phyloP scores from a whole-genome alignment of 306 rosid genomes.

The Dryas drummondii region DNA sequence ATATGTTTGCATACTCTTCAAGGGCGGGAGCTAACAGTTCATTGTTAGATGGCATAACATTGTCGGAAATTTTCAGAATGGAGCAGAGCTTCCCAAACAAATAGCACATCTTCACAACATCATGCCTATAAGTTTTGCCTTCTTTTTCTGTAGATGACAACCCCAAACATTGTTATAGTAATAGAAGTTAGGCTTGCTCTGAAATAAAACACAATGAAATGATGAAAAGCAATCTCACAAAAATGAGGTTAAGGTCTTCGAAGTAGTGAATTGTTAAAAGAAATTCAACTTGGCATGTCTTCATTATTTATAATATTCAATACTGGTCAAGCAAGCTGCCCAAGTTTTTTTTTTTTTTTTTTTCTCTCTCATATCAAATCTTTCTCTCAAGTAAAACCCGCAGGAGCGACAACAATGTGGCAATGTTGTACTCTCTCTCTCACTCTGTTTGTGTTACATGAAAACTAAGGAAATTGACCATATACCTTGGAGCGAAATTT shows the following conservation, averaged over 20 bases:
- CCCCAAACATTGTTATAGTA: constrained; percentile 14
- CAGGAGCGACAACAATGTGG: constrained; percentile 2
- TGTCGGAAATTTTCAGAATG: constrained; percentile 50
- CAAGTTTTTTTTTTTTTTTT: neutral
- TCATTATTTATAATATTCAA: neutral
- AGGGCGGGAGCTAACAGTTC: constrained; percentile 40
- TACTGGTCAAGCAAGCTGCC: neutral
- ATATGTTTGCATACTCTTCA: constrained; percentile 39
- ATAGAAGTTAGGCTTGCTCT: constrained; percentile 5
- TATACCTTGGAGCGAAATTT: constrained; percentile 58
- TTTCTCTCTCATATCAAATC: neutral
- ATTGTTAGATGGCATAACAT: constrained; percentile 25
- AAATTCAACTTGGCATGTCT: neutral
- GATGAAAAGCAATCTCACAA: neutral
- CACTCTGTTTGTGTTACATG: neutral
- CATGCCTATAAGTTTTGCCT: constrained; percentile 54
- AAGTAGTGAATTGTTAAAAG: neutral
- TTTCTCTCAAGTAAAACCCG: neutral
- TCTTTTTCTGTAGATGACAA: constrained; percentile 50
- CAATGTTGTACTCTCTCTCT: constrained; percentile 11
- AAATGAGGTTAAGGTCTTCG: constrained; percentile 2
- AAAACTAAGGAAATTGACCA: constrained; percentile 20
- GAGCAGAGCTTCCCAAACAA: constrained; percentile 72
- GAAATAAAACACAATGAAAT: constrained; percentile 1
- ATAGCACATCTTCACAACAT: constrained; percentile 57